A percentile compares a stretch with the other conserved stretches of the same genome.
Conservation (phyloP, 1,139 yeast genomes). For the Saccharomycopsis crataegensis region DNA sequence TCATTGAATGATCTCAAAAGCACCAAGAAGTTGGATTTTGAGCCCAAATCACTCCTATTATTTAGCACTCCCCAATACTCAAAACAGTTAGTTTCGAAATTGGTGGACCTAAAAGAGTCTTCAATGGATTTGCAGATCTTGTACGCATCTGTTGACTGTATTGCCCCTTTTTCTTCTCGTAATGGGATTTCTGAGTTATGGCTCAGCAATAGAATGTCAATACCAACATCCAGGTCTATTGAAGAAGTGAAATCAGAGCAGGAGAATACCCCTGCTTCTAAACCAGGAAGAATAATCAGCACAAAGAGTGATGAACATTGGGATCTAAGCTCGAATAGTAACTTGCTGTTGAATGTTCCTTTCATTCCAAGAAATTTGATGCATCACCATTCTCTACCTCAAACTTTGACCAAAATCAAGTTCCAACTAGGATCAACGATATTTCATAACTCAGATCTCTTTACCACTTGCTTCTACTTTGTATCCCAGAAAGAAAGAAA, state of each 20-base stretch:
- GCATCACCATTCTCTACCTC: background rate
- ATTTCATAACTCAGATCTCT: conserved; percentile 3
- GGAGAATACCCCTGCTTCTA: background rate
- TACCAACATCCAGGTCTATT: conserved; percentile 1
- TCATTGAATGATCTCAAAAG: background rate
- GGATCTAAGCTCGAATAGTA: background rate
- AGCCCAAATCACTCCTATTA: conserved; percentile 9
- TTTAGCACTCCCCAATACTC: conserved; percentile 13
- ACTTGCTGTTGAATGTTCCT: conserved; percentile 5
- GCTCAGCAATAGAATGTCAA: conserved; percentile 8
- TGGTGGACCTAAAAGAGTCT: conserved; percentile 1
- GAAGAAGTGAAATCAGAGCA: background rate
- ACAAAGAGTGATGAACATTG: background rate
- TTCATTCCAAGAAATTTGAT: conserved; percentile 1
- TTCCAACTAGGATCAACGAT: conserved; percentile 8
- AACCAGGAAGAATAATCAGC: conserved; percentile 10
- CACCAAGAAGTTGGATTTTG: conserved; percentile 1
- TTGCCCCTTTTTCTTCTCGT: conserved; percentile 13
- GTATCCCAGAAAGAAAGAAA: conserved; percentile 7
- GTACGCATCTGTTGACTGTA: conserved; percentile 14
- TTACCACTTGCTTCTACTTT: conserved; percentile 13
- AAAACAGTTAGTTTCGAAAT: background rate
- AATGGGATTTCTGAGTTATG: conserved; percentile 15
- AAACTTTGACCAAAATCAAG: background rate
- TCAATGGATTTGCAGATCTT: conserved; percentile 11